Evolutionary conservation across 139 green algal genomes (phyloP).

Genomic region (Chlamydomonas asymmetrica): DNA sequence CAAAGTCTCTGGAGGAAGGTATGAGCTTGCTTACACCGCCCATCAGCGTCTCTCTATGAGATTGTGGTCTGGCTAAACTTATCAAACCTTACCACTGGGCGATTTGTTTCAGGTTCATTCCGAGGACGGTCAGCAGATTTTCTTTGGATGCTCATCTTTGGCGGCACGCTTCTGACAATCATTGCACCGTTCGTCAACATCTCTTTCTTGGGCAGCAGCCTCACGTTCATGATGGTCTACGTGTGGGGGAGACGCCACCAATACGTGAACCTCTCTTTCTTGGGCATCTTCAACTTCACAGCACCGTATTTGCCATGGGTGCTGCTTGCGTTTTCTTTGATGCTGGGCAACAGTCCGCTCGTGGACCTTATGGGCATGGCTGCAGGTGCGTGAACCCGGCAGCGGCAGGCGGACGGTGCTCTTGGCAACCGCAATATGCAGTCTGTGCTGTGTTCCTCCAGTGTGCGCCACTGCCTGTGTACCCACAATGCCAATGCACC

Average conservation of each 20-base stretch:
- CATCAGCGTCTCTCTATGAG: no score
- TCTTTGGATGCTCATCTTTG: conserved; percentile 97
- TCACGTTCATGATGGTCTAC: conserved; percentile 99
- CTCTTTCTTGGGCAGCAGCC: conserved; percentile 92
- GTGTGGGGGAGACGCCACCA: conserved; percentile 95
- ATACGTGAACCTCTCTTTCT: conserved; percentile 92
- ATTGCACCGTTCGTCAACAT: conserved; percentile 91
- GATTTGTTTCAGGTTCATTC: conserved; percentile 89
- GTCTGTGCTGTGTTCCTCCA: conserved; percentile 8
- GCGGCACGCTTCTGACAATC: conserved; percentile 71
- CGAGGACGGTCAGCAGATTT: conserved; percentile 92
- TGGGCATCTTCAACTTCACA: conserved; percentile 98
- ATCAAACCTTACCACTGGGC: no score
- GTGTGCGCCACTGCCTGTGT: not conserved
- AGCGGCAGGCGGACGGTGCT: no score
- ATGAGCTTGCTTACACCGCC: no score
- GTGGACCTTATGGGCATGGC: conserved; percentile 95
- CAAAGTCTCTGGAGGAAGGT: conserved; percentile 94
- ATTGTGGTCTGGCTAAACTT: no score
- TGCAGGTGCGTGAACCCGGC: conserved; percentile 57
- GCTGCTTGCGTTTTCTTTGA: conserved; percentile 90
- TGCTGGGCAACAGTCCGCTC: conserved; percentile 85
- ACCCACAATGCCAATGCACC: no score
- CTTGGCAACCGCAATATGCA: no score
- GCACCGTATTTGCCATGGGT: conserved; percentile 99